phyloP scores from a whole-genome alignment of 2,329 filamentous ascomycete genomes.

The Cladosporium sp. region DNA sequence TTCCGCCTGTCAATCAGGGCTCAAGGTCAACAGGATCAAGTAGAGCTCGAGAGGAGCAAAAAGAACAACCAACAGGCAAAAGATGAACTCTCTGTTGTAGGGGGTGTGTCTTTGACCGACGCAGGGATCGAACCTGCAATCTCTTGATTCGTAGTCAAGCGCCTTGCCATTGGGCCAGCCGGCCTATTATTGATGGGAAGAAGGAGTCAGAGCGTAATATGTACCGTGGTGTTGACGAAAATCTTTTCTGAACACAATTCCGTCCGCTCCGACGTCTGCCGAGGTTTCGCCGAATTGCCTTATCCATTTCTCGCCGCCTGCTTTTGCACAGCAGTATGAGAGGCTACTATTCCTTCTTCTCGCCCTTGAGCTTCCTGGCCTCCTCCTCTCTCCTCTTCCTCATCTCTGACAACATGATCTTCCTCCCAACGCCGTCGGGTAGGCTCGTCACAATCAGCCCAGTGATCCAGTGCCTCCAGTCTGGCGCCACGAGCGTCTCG shows the following conservation, averaged over 20 bases:
- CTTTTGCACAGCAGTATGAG: no score
- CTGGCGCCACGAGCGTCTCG: conserved; percentile 13
- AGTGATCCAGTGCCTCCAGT: conserved; percentile 14
- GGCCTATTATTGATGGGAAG: not conserved
- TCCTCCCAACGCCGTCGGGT: conserved; percentile 3
- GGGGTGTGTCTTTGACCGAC: conserved; percentile 2
- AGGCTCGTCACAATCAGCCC: not conserved
- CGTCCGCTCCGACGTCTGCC: not conserved
- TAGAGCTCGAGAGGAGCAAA: no score
- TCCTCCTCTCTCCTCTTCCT: conserved; percentile 8
- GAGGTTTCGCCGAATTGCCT: not conserved
- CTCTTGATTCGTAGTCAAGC: conserved; percentile 47
- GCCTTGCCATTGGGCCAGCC: conserved; percentile 55
- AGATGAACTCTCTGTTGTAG: not conserved
- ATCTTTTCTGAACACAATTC: not conserved
- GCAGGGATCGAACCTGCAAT: conserved; percentile 16
- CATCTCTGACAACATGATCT: conserved; percentile 2
- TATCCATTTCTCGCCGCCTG: no score
- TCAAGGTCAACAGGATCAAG: no score
- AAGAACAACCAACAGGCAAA: not conserved
- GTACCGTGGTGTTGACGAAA: not conserved
- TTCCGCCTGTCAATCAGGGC: no score
- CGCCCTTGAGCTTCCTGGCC: not conserved
- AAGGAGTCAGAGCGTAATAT: not conserved
- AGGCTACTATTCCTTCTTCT: conserved; percentile 2